Evolutionary conservation across 805 yeast genomes (phyloP).

Genomic region (Tetrapisispora namnaoensis): DNA sequence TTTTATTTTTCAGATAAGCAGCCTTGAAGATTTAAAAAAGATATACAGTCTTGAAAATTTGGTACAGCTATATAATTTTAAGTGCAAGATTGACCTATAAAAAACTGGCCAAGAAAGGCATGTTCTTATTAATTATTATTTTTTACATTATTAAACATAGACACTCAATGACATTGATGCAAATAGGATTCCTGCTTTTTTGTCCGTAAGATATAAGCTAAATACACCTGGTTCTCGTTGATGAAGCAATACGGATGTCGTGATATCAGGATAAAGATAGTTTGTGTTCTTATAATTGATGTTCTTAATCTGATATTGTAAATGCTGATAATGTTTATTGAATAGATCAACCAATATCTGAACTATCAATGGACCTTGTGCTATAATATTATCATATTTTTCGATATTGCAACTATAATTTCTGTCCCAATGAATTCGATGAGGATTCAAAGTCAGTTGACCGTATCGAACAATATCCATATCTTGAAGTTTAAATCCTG

Average conservation of each 20-base stretch:
- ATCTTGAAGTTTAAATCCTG: constrained; percentile 30
- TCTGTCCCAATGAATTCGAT: constrained; percentile 67
- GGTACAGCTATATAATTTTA: too few species aligned
- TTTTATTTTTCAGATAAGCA: too few species aligned
- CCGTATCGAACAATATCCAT: constrained; percentile 47
- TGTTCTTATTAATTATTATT: too few species aligned
- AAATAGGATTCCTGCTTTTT: neutral
- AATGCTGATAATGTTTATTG: constrained; percentile 9
- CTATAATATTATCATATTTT: constrained; percentile 48
- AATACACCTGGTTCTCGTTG: neutral
- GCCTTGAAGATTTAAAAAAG: neutral
- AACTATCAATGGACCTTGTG: constrained; percentile 76
- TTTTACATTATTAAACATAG: neutral
- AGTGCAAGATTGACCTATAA: too few species aligned
- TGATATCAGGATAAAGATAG: constrained; percentile 34
- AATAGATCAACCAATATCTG: constrained; percentile 51
- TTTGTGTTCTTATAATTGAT: constrained; percentile 33
- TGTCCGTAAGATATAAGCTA: neutral
- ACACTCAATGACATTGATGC: neutral
- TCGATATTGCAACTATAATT: constrained; percentile 46
- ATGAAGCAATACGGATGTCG: constrained; percentile 14
- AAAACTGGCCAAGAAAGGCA: too few species aligned
- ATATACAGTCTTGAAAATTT: too few species aligned
- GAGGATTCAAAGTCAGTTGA: constrained; percentile 73
- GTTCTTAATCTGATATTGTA: constrained; percentile 24